Conservation (phyloP, 768 basidiomycete species). For the Pulveroboletus sp. region DNA sequence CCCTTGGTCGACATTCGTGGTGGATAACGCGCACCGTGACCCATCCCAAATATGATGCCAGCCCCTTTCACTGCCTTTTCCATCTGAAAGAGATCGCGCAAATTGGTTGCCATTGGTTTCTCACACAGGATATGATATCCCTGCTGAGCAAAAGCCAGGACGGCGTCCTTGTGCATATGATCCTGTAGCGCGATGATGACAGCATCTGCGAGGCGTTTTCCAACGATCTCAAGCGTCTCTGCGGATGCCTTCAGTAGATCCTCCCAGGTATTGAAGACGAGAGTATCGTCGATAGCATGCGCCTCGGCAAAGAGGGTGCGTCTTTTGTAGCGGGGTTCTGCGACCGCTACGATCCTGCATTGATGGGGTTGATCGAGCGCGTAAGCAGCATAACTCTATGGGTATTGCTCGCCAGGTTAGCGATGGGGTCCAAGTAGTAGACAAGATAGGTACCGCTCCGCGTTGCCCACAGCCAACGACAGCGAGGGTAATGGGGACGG, state of each 20-base stretch:
- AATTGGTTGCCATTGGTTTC: slow-evolving; percentile 83
- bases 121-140: slow-evolving; percentile 90
- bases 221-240: slow-evolving; percentile 57
- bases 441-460: slow-evolving; percentile 50
- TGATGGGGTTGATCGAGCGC: slow-evolving; percentile 52
- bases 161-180: slow-evolving; percentile 68
- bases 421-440: not conserved
- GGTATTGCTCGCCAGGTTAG: not conserved
- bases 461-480: slow-evolving; percentile 83
- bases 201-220: slow-evolving; percentile 75
- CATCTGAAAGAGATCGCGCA: slow-evolving; percentile 72
- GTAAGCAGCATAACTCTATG: slow-evolving; percentile 60
- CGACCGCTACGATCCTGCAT: slow-evolving; percentile 80
- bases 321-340: slow-evolving; percentile 73
- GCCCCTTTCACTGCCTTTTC: slow-evolving; percentile 64
- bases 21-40: slow-evolving; percentile 56
- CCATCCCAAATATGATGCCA: slow-evolving; percentile 77
- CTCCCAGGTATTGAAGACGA: slow-evolving; percentile 68
- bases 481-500: slow-evolving; percentile 58
- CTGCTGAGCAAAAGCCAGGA: slow-evolving; percentile 68
- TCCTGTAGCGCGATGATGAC: slow-evolving; percentile 81
- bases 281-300: slow-evolving; percentile 60
- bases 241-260: slow-evolving; percentile 65
- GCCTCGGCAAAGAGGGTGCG: slow-evolving; percentile 50
- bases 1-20: not conserved